Evolutionary conservation across 805 yeast species (phyloP).

Genomic region (Soucietia sequanensis): DNA sequence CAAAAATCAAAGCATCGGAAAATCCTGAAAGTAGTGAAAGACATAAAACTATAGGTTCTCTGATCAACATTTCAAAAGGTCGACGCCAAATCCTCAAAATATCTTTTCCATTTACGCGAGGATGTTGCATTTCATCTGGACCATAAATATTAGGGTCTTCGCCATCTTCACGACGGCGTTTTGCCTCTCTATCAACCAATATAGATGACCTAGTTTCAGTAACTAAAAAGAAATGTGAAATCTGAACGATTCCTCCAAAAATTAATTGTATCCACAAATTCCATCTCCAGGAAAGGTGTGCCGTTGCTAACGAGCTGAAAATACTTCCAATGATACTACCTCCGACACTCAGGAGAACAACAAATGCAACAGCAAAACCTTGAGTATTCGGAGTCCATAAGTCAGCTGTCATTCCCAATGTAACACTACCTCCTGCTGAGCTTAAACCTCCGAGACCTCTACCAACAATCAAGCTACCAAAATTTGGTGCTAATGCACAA

Average conservation of each 20-base stretch:
- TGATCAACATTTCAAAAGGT: conserved; percentile 37
- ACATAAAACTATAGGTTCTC: conserved; percentile 31
- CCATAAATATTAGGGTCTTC: conserved; percentile 33
- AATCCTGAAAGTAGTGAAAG: conserved; percentile 19
- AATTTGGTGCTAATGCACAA: conserved; percentile 28
- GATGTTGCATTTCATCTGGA: conserved; percentile 26
- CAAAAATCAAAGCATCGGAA: conserved; percentile 19
- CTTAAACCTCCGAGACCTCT: conserved; percentile 28
- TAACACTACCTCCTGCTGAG: conserved; percentile 33
- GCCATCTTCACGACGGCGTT: conserved; percentile 31
- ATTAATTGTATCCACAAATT: conserved; percentile 35
- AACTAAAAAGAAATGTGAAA: conserved; percentile 31
- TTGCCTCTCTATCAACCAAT: conserved; percentile 35
- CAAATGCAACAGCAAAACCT: conserved; percentile 31
- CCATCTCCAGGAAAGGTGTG: conserved; percentile 18
- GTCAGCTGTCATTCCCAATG: conserved; percentile 33
- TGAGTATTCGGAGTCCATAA: conserved; percentile 32
- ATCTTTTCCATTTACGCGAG: conserved; percentile 18
- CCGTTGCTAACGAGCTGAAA: conserved; percentile 22
- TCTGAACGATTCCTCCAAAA: conserved; percentile 32
- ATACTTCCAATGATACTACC: conserved; percentile 30
- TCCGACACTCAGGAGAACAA: conserved; percentile 33
- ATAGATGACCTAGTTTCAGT: conserved; percentile 34
- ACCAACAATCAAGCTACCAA: conserved; percentile 22
- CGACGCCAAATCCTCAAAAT: conserved; percentile 31